Base-by-base conservation (phyloP, 192 early-diverging fungal genomes). In the Backusella circina region DNA sequence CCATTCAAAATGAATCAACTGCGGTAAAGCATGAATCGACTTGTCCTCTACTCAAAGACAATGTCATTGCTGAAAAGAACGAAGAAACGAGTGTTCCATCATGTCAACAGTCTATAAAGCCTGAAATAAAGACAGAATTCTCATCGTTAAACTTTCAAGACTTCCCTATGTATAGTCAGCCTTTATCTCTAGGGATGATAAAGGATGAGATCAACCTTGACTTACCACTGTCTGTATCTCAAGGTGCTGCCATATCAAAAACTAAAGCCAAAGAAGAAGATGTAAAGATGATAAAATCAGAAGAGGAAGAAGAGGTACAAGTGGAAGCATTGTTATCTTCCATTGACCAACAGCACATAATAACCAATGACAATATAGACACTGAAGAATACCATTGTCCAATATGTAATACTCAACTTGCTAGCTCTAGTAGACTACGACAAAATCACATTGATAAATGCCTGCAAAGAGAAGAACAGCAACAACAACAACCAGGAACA, bases 361-460 rank as follows among this genome's bases (percentile, higher is more conserved):
- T 23, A 21, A 23, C 67, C 6, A 3, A 47, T 5, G 67, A 26
- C 23, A 38, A 28, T 13, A 37, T 23, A 6, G 18, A 61, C 26
- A 13, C 6, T 2, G 23, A 28, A 18, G 67, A 69, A 21, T 69
- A 69, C 37, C 26, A 26, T 16, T 70, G 69, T 44, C 69, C 69
- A 12, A 70, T 70, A 23, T 70, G 69, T 3, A 26, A 28, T 12
- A 33, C 15, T 5, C n/a, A 28, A 44, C 69, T 70, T 31, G 69
- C 9, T 15, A 28, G 38, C 15, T 16, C 41, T 5, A 35, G 15
- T 31, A 16, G 28, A 13, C 16, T 70, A 38, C 37, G 69, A 30
- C 69, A 70, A 47, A 41, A 15, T 16, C 69, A 70, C 31, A 44
- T 70, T 0, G 69, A 70, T 2, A 37, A 47, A 47, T 70, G 69